Base-by-base conservation (phyloP, 1,284 basidiomycete species). In the Irpex sp. region DNA sequence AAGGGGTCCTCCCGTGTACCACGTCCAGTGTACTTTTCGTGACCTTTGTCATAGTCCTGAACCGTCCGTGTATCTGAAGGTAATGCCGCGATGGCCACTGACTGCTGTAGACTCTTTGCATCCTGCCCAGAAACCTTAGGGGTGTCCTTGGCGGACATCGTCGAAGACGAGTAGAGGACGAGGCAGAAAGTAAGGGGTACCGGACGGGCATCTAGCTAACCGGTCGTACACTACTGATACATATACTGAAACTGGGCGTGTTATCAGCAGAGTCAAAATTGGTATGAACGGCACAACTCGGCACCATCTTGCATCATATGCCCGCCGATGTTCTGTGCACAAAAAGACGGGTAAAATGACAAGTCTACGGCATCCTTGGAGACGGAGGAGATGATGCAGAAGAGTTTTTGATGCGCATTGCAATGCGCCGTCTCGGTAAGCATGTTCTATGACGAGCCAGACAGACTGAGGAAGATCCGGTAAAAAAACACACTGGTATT, bases 1-100 rank as follows among this genome's bases (percentile, higher is more conserved):
- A 78, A 85, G 19, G 85, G 85, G 66, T 85, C 80, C 44, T 81
- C 74, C 3, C 55, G 61, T 31, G 83, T 84, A 26, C 84, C 85
- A 17, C 68, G 72, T 15, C 84, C 84, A 3, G 75, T 69, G 61
- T 71, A 75, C 37, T 62, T 67, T 58, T 58, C 63, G 48, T 51
- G 36, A 17, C 57, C 21, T 15, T 60, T 49, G 13, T 52, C 48
- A 36, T 48, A 60, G 1, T 52, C 21, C 40, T 47, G 40, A 11
- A 47, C n/a, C 7, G 26, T 15, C 13, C 19, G 57, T 15, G 57
- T 21, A 13, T 58, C 57, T 8, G 37, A 36, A 4, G 21, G 21
- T 11, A 17, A 31, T 56, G 31, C n/a, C 5, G 8, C 7, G 21
- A 56, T 31, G 31, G 54, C 8, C 31, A 36, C 31, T 8, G 54